phyloP scores from a whole-genome alignment of 768 basidiomycete genomes.

The Suillus weaverae region DNA sequence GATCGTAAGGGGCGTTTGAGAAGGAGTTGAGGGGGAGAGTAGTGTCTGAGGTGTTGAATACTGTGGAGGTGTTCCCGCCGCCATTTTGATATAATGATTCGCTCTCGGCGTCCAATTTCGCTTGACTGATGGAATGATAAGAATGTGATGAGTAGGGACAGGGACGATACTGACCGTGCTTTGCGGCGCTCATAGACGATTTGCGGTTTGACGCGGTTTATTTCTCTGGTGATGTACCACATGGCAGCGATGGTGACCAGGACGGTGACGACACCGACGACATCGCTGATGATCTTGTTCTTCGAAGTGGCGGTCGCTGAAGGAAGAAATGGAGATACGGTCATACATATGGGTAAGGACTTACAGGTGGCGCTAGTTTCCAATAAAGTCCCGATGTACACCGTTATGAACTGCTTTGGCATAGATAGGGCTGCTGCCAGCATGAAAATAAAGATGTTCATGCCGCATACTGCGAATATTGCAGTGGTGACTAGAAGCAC shows the following conservation, averaged over 20 bases:
- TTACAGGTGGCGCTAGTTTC: slow-evolving; percentile 43
- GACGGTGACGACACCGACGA: slow-evolving; percentile 65
- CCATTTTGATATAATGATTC: slow-evolving; percentile 28
- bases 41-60: slow-evolving; percentile 44
- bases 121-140: slow-evolving; percentile 44
- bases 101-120: slow-evolving; percentile 41
- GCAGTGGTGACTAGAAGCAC: slow-evolving; percentile 71
- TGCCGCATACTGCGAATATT: slow-evolving; percentile 87
- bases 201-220: slow-evolving; percentile 65
- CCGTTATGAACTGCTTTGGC: slow-evolving; percentile 90
- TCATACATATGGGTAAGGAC: not conserved
- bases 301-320: slow-evolving; percentile 37
- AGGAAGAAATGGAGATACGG: not conserved
- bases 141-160: not conserved
- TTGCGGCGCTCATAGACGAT: slow-evolving; percentile 74
- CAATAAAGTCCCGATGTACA: slow-evolving; percentile 86
- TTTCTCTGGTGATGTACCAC: slow-evolving; percentile 79
- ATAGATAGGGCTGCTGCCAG: slow-evolving; percentile 79
- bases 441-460: slow-evolving; percentile 75
- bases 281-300: slow-evolving; percentile 66
- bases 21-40: slow-evolving; percentile 35
- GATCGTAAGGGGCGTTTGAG: slow-evolving; percentile 34
- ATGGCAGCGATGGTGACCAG: slow-evolving; percentile 74
- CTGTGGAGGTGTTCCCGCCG: slow-evolving; percentile 28
- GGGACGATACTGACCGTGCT: slow-evolving; percentile 49